These are phyloP conservation scores for Deinandra increscens DNA, from an alignment of 129 eudicot genomes.

Conservation along the genomic window DNA sequence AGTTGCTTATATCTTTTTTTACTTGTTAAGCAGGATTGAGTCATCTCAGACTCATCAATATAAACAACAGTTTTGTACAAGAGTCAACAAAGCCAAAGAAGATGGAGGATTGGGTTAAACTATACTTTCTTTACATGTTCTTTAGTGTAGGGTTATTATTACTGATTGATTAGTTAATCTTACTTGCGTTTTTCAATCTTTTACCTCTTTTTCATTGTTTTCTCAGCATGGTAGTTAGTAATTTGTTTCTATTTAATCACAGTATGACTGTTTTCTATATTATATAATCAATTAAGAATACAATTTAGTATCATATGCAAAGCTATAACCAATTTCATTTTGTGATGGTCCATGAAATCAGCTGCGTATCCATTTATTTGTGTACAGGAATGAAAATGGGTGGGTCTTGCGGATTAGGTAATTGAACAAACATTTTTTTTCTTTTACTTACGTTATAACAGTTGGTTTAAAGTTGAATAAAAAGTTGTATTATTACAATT, in stretches of 20 bases:
- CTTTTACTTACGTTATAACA: background rate
- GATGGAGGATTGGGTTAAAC: slow-evolving; percentile 82
- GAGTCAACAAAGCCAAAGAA: slow-evolving; percentile 13
- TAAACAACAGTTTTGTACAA: slow-evolving; percentile 2
- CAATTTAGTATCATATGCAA: background rate
- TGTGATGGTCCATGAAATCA: background rate
- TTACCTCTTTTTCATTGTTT: background rate
- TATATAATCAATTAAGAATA: background rate
- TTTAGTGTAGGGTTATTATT: background rate
- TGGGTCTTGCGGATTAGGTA: background rate
- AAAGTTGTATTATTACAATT: slow-evolving; percentile 22
- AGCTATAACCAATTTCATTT: background rate
- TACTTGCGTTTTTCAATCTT: background rate
- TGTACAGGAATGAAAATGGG: background rate
- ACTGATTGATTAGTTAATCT: background rate
- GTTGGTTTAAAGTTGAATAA: background rate
- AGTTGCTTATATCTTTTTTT: background rate
- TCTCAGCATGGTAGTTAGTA: too few species aligned
- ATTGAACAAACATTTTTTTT: background rate
- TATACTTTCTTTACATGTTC: background rate
- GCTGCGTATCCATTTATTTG: background rate
- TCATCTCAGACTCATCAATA: background rate
- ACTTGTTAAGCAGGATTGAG: slow-evolving; percentile 10
- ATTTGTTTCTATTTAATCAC: background rate
- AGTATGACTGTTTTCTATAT: background rate